These are phyloP conservation scores for Glebionis coronaria DNA, from an alignment of 129 eudicot genomes.

Conservation along the genomic window DNA sequence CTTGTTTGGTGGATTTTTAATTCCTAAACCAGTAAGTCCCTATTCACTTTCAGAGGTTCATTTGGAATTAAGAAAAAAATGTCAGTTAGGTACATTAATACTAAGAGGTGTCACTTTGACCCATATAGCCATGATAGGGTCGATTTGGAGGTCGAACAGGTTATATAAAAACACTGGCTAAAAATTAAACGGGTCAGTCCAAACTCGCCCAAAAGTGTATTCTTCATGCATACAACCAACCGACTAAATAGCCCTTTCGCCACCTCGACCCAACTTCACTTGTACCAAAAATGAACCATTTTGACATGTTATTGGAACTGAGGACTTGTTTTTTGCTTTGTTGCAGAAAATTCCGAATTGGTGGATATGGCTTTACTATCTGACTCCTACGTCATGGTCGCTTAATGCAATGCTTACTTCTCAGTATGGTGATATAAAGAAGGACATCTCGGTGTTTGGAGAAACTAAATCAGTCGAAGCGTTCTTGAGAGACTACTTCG, in stretches of 20 bases:
- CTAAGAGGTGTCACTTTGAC: too few relatives aligned
- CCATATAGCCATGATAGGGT: too few relatives aligned
- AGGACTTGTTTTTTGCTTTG: neutral
- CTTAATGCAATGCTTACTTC: conserved; percentile 53
- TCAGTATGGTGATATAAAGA: conserved; percentile 50
- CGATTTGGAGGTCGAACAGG: too few relatives aligned
- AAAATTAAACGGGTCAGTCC: too few relatives aligned
- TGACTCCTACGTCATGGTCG: conserved; percentile 57
- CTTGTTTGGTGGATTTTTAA: conserved; percentile 50
- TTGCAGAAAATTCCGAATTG: conserved; percentile 58
- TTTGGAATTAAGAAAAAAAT: neutral
- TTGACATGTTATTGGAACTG: too few relatives aligned
- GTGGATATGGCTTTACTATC: conserved; percentile 63
- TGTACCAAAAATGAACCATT: too few relatives aligned
- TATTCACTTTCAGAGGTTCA: neutral
- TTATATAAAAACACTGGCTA: too few relatives aligned
- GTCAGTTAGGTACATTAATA: too few relatives aligned
- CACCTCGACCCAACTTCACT: too few relatives aligned
- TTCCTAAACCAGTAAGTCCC: conserved; percentile 46
- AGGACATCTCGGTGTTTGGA: conserved; percentile 41
- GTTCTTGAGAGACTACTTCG: conserved; percentile 39
- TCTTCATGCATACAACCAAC: neutral
- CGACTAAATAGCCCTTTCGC: neutral
- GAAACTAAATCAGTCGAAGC: conserved; percentile 30
- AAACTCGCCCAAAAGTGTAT: too few relatives aligned